Conservation (phyloP, 345 rosid genomes). For the Hypericum androsaemum region DNA sequence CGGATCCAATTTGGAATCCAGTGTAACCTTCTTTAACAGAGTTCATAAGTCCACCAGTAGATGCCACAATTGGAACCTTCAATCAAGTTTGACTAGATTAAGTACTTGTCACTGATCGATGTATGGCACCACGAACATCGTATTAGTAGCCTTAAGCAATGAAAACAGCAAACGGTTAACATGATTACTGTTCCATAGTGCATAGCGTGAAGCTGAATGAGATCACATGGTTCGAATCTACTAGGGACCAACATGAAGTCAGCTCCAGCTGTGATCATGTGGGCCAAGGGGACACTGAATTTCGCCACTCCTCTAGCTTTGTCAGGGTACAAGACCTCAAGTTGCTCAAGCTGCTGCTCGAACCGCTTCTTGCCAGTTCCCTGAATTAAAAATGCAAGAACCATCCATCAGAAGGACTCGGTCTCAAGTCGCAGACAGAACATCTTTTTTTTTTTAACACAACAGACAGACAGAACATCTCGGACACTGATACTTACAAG, state of each 20-base stretch:
- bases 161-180: neutral
- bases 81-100: too few species aligned
- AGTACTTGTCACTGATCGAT: too few species aligned
- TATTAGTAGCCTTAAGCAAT: neutral
- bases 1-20: too few species aligned
- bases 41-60: too few species aligned
- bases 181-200: conserved; percentile 73
- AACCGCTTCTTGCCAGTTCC: conserved; percentile 57
- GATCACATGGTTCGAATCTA: too few species aligned
- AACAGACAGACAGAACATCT: too few species aligned
- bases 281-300: too few species aligned
- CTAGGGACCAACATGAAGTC: too few species aligned
- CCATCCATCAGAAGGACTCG: conserved; percentile 1
- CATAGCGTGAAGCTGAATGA: conserved; percentile 94
- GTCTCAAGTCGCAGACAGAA: conserved; percentile 1
- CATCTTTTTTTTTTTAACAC: too few species aligned
- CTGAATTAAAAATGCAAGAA: neutral
- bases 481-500: conserved; percentile 59
- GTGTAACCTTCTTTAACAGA: too few species aligned
- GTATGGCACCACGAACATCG: neutral
- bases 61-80: conserved; percentile 77
- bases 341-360: conserved; percentile 58
- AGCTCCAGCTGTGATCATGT: too few species aligned
- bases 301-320: too few species aligned
- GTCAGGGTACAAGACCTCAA: conserved; percentile 65